Evolutionary conservation across 176 grass and related monocot genomes (phyloP), one percentile per base, ranked within the genome.

Genomic region (Oryza glumipatula): DNA sequence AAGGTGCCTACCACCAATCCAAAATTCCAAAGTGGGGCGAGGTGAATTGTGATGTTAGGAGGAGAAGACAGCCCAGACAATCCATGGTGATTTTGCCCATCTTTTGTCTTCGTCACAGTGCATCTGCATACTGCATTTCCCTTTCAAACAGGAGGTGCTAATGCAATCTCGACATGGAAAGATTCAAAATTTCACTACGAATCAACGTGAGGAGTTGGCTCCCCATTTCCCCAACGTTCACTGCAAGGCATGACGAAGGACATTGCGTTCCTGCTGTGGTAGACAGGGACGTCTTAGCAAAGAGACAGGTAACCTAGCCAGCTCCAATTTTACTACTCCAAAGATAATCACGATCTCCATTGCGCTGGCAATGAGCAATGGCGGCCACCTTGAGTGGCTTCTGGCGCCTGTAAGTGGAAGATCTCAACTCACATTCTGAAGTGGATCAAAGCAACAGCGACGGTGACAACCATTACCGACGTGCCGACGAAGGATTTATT

Each of bases 391-490:
- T 15, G 58, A 45, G 76, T 65, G 76, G 79, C 32, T 56, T 47
- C 9, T 56, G 69, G 11, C 41, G 30, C 58, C 19, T 23, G 58
- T 22, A 41, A 77, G 78, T 82, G 72, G 78, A 52, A 81, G 44
- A 85, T 77, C 71, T 32, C 76, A 1, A 5, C 3, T 39, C 35
- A 11, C 14, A 64, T 39, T 35, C 35, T 76, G 68, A 28, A 80
- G 61, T 84, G 87, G 70, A 58, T 47, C 54, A 38, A 75, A 85
- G 22, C 4, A 9, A 48, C 1, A 9, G 48, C 7, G 80, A 89
- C 9, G 30, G 77, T 2, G 82, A 82, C 88, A 44, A 10, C 65
- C 83, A 86, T 82, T 85, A 54, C 52, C 72, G 83, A 19, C 83
- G 72, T 81, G 88, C 73, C 32, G 77, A 36, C 76, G 0, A 89